phyloP scores from a whole-genome alignment of 2,329 filamentous ascomycete species.

The Apiospora rasikravindrae region DNA sequence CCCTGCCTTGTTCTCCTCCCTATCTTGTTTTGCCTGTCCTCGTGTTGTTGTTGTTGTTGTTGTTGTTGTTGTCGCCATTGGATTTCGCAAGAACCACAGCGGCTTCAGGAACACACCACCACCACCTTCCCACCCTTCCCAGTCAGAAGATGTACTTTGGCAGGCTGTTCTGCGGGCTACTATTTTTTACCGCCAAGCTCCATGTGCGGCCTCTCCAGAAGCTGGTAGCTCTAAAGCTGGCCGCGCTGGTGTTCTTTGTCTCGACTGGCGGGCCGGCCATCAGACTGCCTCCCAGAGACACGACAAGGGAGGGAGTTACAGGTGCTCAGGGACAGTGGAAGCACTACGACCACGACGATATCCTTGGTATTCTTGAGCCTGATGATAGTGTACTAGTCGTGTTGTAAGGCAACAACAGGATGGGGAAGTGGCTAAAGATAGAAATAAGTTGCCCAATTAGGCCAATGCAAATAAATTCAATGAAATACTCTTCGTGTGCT shows the following conservation, averaged over 20 bases:
- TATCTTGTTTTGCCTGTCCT: neutral
- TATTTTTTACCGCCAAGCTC: neutral
- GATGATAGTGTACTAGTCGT: neutral
- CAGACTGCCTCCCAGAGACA: neutral
- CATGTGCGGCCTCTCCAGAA: constrained; percentile 9
- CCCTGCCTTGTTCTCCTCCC: neutral
- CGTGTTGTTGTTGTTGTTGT: neutral
- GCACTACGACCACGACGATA: neutral
- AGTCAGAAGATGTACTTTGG: neutral
- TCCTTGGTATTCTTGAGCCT: neutral
- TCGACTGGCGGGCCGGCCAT: neutral
- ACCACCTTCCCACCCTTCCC: neutral
- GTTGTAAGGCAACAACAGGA: neutral
- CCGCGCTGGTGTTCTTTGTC: neutral
- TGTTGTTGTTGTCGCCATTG: neutral
- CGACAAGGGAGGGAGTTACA: neutral
- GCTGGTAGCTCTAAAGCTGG: neutral
- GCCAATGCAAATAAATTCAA: neutral
- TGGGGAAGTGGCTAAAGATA: neutral
- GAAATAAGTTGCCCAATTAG: neutral
- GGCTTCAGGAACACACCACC: neutral
- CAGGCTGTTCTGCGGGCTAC: neutral
- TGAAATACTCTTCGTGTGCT: neutral
- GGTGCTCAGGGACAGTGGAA: constrained; percentile 2
- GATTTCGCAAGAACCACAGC: neutral